Evolutionary conservation across 305 asterid genomes (phyloP).

Genomic region (Plantago coronopus): DNA sequence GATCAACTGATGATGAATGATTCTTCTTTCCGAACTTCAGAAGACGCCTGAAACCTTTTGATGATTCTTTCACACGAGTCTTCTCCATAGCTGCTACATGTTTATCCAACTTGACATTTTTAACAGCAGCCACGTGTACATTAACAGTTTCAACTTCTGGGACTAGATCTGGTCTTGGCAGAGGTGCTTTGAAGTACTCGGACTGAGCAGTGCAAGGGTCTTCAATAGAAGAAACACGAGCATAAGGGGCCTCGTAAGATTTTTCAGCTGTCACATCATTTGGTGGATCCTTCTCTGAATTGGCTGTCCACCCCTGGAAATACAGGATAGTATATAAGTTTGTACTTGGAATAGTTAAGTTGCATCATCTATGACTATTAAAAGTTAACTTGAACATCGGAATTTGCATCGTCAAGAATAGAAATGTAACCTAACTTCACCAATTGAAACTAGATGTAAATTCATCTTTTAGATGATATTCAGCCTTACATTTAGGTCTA

Average conservation of each 20-base stretch:
- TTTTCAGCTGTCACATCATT: constrained; percentile 35
- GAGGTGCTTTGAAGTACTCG: constrained; percentile 46
- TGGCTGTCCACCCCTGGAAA: constrained; percentile 42
- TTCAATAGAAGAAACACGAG: constrained; percentile 67
- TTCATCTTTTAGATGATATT: neutral
- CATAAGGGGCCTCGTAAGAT: constrained; percentile 60
- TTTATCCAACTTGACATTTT: constrained; percentile 39
- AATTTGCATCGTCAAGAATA: constrained; percentile 5
- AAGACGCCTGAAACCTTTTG: constrained; percentile 80
- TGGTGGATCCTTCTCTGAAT: constrained; percentile 38
- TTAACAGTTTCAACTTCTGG: constrained; percentile 45
- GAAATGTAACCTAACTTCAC: neutral
- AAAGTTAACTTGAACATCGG: constrained; percentile 2
- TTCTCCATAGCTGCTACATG: constrained; percentile 47
- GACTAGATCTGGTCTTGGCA: constrained; percentile 32
- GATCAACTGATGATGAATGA: constrained; percentile 57
- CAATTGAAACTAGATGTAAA: neutral
- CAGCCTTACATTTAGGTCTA: constrained; percentile 14
- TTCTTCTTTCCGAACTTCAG: constrained; percentile 84
- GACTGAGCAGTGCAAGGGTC: constrained; percentile 52
- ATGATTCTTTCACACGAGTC: constrained; percentile 53
- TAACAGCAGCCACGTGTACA: constrained; percentile 40
- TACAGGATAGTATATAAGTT: constrained; percentile 21
- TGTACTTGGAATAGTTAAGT: neutral
- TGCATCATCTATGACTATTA: neutral